phyloP scores from a whole-genome alignment of 73 alveolate species.

The Blepharisma japonicum region DNA sequence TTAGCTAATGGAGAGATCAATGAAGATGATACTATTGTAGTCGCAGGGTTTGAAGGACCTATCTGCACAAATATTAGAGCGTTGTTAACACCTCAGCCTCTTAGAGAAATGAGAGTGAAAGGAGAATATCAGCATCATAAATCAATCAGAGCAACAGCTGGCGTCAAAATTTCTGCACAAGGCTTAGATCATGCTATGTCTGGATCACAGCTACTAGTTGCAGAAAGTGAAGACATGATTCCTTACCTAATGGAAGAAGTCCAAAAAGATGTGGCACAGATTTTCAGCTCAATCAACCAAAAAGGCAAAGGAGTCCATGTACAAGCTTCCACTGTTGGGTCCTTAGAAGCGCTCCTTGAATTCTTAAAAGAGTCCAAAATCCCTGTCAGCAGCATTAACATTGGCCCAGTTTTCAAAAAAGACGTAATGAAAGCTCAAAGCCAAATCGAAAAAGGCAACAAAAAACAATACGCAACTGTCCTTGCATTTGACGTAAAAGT shows the following conservation, averaged over 20 bases:
- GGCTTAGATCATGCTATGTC: conserved; percentile 99
- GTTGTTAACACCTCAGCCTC: conserved; percentile 97
- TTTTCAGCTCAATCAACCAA: conserved; percentile 85
- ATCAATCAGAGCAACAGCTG: conserved; percentile 94
- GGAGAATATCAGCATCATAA: conserved; percentile 97
- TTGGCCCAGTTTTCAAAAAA: conserved; percentile 96
- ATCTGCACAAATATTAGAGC: conserved; percentile 97
- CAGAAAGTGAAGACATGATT: conserved; percentile 88
- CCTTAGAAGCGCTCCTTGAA: conserved; percentile 95
- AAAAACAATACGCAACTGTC: conserved; percentile 92
- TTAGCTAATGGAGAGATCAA: conserved; percentile 95
- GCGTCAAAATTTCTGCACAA: conserved; percentile 96
- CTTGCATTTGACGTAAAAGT: conserved; percentile 98
- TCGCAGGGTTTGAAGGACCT: conserved; percentile 99
- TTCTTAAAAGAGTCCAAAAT: conserved; percentile 79
- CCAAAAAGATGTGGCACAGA: conserved; percentile 81
- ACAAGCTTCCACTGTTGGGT: conserved; percentile 97
- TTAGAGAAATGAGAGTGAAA: conserved; percentile 99
- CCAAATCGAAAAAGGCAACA: conserved; percentile 10
- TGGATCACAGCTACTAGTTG: conserved; percentile 93
- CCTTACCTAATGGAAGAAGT: conserved; percentile 76
- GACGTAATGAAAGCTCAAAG: conserved; percentile 87
- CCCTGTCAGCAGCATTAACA: conserved; percentile 93
- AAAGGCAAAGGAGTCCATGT: conserved; percentile 98
- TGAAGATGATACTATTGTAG: conserved; percentile 97